Evolutionary conservation across 805 yeast genomes (phyloP), one percentile per base, ranked within the genome.

Genomic region (Kregervanrija delftensis): DNA sequence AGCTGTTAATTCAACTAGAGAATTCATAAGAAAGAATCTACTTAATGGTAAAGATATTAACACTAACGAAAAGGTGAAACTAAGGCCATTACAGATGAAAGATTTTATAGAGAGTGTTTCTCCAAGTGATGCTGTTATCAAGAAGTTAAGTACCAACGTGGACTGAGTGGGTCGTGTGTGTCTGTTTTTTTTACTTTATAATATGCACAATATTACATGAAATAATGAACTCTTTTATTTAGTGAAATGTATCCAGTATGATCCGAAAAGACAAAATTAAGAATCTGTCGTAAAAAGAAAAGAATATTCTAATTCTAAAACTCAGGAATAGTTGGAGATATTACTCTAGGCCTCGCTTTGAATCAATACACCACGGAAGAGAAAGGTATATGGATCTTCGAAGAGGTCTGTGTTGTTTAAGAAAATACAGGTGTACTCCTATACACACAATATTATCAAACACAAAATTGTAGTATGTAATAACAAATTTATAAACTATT

Each of bases 1-100:
- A 0, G 96, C 96, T 1, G 76, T 90, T 70, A 75, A 74, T 53
- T 86, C 96, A 0, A 89, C 91, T 58, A 74, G 96, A 54, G 97
- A 93, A 63, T 87, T 77, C 60, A 86, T 91, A 46, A 53, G 65
- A 37, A 64, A 66, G 44, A 84, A 86, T 59, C 73, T 73, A 59
- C 63, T 63, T 51, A 68, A 72, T 51, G 65, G 70, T 11, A 64
- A 64, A 33, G 47, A 57, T 30, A 55, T 64, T 14, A 66, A 65
- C 15, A 63, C 52, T 2, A 45, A 66, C 11, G 64, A 63, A 10
- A 56, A 67, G 31, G 60, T 73, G 22, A 61, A 64, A 28, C 73
- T 86, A 49, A 71, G 93, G 47, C 85, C 93, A 5, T 68, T 87
- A 43, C 65, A 66, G 35, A 74, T 86, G 6, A 56, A 68, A 0